Evolutionary conservation across 805 yeast species (phyloP).

Genomic region (Cyberlindnera subsufficiens): DNA sequence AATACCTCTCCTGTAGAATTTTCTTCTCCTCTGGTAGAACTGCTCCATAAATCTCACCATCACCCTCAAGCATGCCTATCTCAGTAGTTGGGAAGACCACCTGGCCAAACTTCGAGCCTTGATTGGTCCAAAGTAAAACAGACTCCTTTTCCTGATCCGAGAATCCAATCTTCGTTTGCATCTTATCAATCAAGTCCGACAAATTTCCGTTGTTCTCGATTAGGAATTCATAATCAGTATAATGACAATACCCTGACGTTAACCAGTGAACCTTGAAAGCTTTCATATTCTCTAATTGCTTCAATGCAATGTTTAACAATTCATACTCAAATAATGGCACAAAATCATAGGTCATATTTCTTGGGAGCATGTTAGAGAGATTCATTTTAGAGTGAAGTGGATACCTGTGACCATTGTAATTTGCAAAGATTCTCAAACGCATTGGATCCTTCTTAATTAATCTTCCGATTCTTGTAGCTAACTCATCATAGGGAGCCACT

Average conservation of each 20-base stretch:
- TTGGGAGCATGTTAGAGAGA: conserved; percentile 30
- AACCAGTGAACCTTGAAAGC: conserved; percentile 66
- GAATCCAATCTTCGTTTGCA: conserved; percentile 50
- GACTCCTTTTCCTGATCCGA: conserved; percentile 39
- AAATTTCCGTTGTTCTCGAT: conserved; percentile 60
- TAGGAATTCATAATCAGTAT: conserved; percentile 60
- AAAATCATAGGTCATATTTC: conserved; percentile 24
- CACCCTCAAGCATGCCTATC: conserved; percentile 33
- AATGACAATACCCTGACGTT: conserved; percentile 64
- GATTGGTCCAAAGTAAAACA: conserved; percentile 51
- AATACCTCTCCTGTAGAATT: conserved; percentile 14
- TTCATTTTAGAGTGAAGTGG: conserved; percentile 34
- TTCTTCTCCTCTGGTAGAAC: conserved; percentile 32
- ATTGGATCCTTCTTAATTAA: conserved; percentile 49
- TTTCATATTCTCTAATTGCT: conserved; percentile 73
- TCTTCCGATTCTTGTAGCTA: conserved; percentile 57
- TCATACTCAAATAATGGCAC: conserved; percentile 64
- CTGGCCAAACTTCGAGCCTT: conserved; percentile 30
- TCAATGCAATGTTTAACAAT: conserved; percentile 63
- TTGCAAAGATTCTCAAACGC: conserved; percentile 59
- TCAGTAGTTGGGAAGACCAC: conserved; percentile 29
- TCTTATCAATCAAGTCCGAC: conserved; percentile 44
- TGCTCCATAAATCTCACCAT: conserved; percentile 39
- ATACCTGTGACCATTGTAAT: conserved; percentile 51
- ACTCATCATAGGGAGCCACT: conserved; percentile 47